Conservation (phyloP, 257 asterid species). For the Catharanthus roseus region DNA sequence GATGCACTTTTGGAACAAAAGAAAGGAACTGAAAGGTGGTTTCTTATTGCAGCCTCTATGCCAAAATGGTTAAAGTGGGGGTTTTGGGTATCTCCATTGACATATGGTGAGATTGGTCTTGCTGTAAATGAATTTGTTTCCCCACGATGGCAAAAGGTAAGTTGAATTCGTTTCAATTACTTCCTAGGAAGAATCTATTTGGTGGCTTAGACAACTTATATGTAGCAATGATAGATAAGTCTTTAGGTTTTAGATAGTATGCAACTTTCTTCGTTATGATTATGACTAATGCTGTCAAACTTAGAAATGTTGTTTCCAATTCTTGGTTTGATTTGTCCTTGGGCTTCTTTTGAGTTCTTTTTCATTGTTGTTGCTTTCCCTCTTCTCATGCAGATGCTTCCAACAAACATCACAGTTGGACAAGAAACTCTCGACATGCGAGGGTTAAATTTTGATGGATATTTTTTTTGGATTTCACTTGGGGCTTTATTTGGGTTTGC, state of each 20-base stretch:
- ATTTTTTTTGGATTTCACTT: slow-evolving; percentile 52
- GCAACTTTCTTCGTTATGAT: background rate
- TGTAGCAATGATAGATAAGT: background rate
- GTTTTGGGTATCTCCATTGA: slow-evolving; percentile 62
- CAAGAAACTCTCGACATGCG: slow-evolving; percentile 44
- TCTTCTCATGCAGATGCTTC: slow-evolving; percentile 22
- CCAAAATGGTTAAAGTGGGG: slow-evolving; percentile 69
- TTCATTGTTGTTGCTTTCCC: background rate
- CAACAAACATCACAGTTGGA: slow-evolving; percentile 48
- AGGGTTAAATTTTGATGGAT: slow-evolving; percentile 41
- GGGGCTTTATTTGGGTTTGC: slow-evolving; percentile 51
- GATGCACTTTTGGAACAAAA: background rate
- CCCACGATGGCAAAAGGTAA: slow-evolving; percentile 61
- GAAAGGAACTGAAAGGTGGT: background rate
- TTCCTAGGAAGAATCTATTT: background rate
- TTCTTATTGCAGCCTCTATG: slow-evolving; percentile 58
- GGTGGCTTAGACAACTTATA: background rate
- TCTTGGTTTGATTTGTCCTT: background rate
- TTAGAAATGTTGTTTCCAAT: background rate
- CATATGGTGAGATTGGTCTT: slow-evolving; percentile 71
- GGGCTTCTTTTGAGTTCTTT: background rate
- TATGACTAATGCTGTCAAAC: background rate
- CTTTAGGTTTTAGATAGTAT: background rate
- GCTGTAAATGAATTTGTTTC: slow-evolving; percentile 56
- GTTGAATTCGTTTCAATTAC: background rate